Evolutionary conservation across 352 stramenopile genomes (phyloP).

Genomic region (Pythium chondricola): DNA sequence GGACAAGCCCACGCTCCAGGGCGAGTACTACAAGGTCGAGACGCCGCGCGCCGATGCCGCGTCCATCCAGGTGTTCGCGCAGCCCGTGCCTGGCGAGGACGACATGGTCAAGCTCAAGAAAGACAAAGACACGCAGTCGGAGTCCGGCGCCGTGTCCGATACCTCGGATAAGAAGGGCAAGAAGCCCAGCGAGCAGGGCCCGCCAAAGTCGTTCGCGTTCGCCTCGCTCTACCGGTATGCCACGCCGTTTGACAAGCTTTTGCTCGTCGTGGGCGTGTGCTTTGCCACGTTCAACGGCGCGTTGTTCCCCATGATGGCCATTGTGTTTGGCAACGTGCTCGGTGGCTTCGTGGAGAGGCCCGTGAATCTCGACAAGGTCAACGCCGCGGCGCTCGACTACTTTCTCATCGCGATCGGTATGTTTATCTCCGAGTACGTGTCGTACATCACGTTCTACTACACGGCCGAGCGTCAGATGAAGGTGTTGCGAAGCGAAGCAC

Average conservation of each 20-base stretch:
- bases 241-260: slow-evolving; percentile 22
- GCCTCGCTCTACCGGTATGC: slow-evolving; percentile 23
- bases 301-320: slow-evolving; percentile 31
- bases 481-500: slow-evolving; percentile 13
- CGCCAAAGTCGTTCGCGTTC: slow-evolving; percentile 15
- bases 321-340: slow-evolving; percentile 35
- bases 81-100: slow-evolving; percentile 1
- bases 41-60: slow-evolving; percentile 9
- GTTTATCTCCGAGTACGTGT: slow-evolving; percentile 26
- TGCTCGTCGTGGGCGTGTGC: slow-evolving; percentile 17
- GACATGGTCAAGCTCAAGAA: slow-evolving; percentile 7
- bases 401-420: slow-evolving; percentile 24
- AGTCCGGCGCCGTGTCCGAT: slow-evolving; percentile 6
- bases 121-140: slow-evolving; percentile 2
- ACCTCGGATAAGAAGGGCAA: slow-evolving; percentile 1
- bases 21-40: slow-evolving; percentile 15
- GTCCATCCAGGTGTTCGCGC: slow-evolving; percentile 5
- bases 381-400: slow-evolving; percentile 23
- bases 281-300: slow-evolving; percentile 20
- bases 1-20: slow-evolving; percentile 2
- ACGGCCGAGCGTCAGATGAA: slow-evolving; percentile 36
- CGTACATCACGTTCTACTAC: slow-evolving; percentile 26
- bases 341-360: slow-evolving; percentile 15
- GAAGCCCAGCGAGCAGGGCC: neutral
- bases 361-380: slow-evolving; percentile 22